These are phyloP conservation scores for Termitomyces sp. DNA, from an alignment of 768 basidiomycete species.

Conservation along the genomic window DNA sequence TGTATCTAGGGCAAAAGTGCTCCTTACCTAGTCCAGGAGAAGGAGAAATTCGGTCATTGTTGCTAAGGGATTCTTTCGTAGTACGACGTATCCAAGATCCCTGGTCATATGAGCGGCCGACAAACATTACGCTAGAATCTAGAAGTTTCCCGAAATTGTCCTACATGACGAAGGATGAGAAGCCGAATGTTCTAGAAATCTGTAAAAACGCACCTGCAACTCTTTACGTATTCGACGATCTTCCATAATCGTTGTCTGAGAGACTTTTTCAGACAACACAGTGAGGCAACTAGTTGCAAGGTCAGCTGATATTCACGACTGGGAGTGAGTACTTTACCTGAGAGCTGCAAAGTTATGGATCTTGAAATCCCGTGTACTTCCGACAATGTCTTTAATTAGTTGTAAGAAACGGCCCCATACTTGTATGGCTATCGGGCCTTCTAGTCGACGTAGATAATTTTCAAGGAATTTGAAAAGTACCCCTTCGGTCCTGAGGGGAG, in stretches of 20 bases:
- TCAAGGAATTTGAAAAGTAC: conserved; percentile 85
- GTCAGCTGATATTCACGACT: not conserved
- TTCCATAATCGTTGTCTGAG: conserved; percentile 87
- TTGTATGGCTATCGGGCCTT: conserved; percentile 89
- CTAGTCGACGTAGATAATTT: conserved; percentile 74
- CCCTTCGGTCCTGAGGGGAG: conserved; percentile 51
- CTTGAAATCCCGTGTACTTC: conserved; percentile 62
- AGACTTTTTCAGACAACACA: conserved; percentile 77
- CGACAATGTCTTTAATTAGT: conserved; percentile 74
- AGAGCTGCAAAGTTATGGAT: conserved; percentile 66
- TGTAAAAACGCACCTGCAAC: conserved; percentile 53
- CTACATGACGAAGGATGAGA: conserved; percentile 23
- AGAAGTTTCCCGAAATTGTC: conserved; percentile 84
- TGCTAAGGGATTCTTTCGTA: conserved; percentile 53
- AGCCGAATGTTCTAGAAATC: not conserved
- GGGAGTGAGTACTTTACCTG: conserved; percentile 40
- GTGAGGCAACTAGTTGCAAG: conserved; percentile 54
- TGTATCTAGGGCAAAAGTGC: not conserved
- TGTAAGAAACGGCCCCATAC: conserved; percentile 82
- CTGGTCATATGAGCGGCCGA: conserved; percentile 68
- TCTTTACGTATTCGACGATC: conserved; percentile 87
- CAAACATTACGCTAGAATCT: conserved; percentile 70
- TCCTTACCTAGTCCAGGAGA: conserved; percentile 33
- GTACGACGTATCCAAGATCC: conserved; percentile 75
- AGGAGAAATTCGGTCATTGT: conserved; percentile 72